Evolutionary conservation across 179 eudicot species (phyloP), one percentile per base, ranked within the genome.

Genomic region (Actinidia arguta): DNA sequence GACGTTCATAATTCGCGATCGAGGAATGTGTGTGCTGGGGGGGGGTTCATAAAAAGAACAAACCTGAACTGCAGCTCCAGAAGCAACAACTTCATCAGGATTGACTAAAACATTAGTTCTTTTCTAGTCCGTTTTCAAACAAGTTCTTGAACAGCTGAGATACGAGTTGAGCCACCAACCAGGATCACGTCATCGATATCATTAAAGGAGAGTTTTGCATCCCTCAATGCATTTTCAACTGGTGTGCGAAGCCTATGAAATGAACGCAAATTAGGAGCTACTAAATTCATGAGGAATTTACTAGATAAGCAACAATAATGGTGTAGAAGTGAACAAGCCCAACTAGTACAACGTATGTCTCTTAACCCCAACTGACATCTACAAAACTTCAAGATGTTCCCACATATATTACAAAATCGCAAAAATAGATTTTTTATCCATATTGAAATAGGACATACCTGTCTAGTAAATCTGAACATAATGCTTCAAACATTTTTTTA

Each of bases 101-200:
- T 69, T 69, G 47, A 69, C 73, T 69, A 51, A 36, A 69, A 69
- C 73, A 42, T 69, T 42, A 18, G 73, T 42, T 69, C 73, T 80
- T 92, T 94, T 20, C 95, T 90, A 25, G 92, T 91, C 88, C 88
- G 58, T 82, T 92, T 94, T 83, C 86, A 89, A n/a, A 94, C 97
- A 83, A 94, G 82, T 70, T 90, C 93, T 56, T 91, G 94, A 62
- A 92, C 97, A 47, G 97, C 94, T 77, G 97, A 95, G 47, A 92
- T 94, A 85, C 95, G 93, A 39, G 95, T 94, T n/a, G 98, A 94
- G 20, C 98, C 98, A 81, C 98, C 98, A 73, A 94, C 98, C 44
- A 94, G 92, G 50, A 94, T 90, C 50, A 94, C 95, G 87, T 92
- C 98, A 81, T 94, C 98, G 71, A 94, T 81, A 82, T 93, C 91